phyloP scores from a whole-genome alignment of 2,329 filamentous ascomycete genomes.

The Proliferodiscus dingleyae region DNA sequence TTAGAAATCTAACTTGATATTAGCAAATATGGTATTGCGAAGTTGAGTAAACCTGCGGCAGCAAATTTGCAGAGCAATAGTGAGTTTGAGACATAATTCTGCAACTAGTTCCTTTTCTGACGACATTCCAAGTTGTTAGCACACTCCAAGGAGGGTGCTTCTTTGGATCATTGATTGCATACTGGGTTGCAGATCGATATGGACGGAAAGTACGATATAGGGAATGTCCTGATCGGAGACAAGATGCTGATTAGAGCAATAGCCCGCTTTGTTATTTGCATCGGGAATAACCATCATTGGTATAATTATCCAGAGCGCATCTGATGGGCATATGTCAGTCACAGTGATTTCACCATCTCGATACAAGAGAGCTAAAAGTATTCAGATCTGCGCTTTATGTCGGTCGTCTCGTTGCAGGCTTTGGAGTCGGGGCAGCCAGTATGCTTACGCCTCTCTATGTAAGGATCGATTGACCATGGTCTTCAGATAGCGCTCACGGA shows the following conservation, averaged over 20 bases:
- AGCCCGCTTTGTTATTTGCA: slow-evolving; percentile 45
- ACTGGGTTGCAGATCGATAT: slow-evolving; percentile 33
- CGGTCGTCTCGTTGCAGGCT: slow-evolving; percentile 50
- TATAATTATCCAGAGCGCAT: slow-evolving; percentile 58
- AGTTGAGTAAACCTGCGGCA: slow-evolving; percentile 14
- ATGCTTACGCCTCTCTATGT: slow-evolving; percentile 32
- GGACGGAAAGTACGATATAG: slow-evolving; percentile 6
- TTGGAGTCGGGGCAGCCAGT: slow-evolving; percentile 47
- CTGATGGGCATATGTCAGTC: slow-evolving; percentile 48
- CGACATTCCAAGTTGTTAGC: slow-evolving; percentile 50
- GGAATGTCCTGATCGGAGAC: neutral
- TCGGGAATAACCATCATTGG: slow-evolving; percentile 56
- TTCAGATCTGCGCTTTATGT: slow-evolving; percentile 54
- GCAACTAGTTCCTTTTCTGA: neutral
- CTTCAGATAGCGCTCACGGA: slow-evolving; percentile 31
- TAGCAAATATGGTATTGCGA: slow-evolving; percentile 34
- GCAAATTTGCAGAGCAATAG: slow-evolving; percentile 53
- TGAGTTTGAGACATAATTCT: slow-evolving; percentile 4
- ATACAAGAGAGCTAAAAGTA: neutral
- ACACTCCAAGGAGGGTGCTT: slow-evolving; percentile 67
- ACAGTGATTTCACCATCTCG: accelerated
- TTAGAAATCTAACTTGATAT: slow-evolving; percentile 41
- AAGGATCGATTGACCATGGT: slow-evolving; percentile 45
- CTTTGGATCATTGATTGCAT: slow-evolving; percentile 52
- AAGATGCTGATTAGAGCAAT: neutral